These are phyloP conservation scores for Geotrichum bryndzae DNA, from an alignment of 1,139 yeast genomes.

Conservation along the genomic window DNA sequence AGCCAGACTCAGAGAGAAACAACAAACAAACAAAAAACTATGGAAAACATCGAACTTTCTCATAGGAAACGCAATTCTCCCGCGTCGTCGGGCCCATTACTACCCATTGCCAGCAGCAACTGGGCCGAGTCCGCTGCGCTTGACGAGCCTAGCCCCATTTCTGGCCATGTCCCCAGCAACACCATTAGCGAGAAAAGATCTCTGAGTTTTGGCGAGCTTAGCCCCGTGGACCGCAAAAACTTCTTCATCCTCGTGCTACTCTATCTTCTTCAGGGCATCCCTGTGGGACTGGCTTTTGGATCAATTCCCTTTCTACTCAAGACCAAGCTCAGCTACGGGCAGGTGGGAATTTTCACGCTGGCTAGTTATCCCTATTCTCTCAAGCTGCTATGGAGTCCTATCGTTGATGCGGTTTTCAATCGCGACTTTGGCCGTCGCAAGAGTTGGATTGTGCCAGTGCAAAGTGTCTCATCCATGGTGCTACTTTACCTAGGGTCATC, in stretches of 20 bases:
- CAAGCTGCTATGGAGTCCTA: slow-evolving; percentile 90
- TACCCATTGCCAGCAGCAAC: slow-evolving; percentile 13
- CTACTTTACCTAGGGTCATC: slow-evolving; percentile 56
- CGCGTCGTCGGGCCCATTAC: background rate
- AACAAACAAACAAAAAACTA: background rate
- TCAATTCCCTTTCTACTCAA: slow-evolving; percentile 89
- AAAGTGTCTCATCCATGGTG: slow-evolving; percentile 64
- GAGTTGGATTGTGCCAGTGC: slow-evolving; percentile 94
- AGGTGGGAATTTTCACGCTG: slow-evolving; percentile 81
- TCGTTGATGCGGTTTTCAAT: slow-evolving; percentile 80
- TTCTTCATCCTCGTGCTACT: slow-evolving; percentile 65
- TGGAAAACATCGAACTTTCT: slow-evolving; percentile 17
- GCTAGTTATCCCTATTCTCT: slow-evolving; percentile 94
- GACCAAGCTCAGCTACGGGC: slow-evolving; percentile 75
- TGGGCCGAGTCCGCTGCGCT: slow-evolving; percentile 17
- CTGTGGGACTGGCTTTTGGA: slow-evolving; percentile 94
- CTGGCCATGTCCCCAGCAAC: background rate
- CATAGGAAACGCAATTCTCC: slow-evolving; percentile 15
- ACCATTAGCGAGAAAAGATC: slow-evolving; percentile 2
- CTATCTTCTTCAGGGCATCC: slow-evolving; percentile 86
- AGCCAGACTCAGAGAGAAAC: background rate
- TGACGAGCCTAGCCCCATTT: slow-evolving; percentile 9
- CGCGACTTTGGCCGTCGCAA: slow-evolving; percentile 70
- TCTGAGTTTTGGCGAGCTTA: slow-evolving; percentile 23
- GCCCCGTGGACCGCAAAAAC: slow-evolving; percentile 44